phyloP scores from a whole-genome alignment of 345 rosid genomes.

The Dovyalis caffra region DNA sequence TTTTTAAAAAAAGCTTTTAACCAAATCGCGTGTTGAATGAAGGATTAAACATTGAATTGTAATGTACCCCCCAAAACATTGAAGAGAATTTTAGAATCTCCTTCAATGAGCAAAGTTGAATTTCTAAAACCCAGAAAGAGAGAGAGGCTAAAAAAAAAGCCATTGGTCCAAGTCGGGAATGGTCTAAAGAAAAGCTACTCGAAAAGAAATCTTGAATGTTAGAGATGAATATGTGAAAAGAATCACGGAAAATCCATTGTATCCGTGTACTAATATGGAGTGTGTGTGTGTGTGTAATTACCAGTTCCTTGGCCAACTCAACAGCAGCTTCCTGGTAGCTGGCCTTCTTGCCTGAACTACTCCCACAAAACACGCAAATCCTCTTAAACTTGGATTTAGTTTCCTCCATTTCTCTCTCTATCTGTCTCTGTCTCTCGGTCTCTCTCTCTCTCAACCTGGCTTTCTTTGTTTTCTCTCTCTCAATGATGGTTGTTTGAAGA shows the following conservation, averaged over 20 bases:
- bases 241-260: background rate
- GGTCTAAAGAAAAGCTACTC: background rate
- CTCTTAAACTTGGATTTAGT: slow-evolving; percentile 69
- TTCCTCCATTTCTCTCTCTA: slow-evolving; percentile 38
- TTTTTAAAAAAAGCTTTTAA: background rate
- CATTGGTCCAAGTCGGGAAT: background rate
- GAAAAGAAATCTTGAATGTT: background rate
- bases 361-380: slow-evolving; percentile 89
- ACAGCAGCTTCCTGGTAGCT: slow-evolving; percentile 85
- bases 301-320: slow-evolving; percentile 78
- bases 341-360: slow-evolving; percentile 74
- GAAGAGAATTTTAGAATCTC: background rate
- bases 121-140: background rate
- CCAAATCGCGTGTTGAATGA: background rate
- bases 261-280: background rate
- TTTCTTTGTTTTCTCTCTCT: background rate
- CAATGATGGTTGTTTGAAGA: background rate
- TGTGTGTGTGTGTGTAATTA: slow-evolving; percentile 13
- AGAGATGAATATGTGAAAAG: background rate
- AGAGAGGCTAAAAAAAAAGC: background rate
- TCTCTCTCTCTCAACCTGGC: slow-evolving; percentile 14
- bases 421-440: slow-evolving; percentile 11
- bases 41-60: background rate
- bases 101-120: background rate
- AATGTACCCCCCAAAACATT: background rate